Evolutionary conservation across 768 basidiomycete species (phyloP).

Genomic region (Amylocystis lapponica): DNA sequence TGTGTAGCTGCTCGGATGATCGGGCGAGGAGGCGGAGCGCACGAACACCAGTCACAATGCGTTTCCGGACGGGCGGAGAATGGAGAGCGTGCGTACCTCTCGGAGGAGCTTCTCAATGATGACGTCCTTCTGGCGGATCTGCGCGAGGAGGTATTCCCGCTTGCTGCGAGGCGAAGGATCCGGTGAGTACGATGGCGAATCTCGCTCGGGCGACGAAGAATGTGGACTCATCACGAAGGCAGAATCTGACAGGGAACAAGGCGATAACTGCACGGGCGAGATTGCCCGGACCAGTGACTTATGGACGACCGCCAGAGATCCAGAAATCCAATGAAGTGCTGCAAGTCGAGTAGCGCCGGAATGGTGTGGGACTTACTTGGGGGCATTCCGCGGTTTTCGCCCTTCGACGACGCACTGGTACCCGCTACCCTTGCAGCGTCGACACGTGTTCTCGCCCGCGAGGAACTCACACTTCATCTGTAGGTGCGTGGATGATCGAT

Average conservation of each 20-base stretch:
- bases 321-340: constrained; percentile 2
- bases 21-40: neutral
- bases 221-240: constrained; percentile 2
- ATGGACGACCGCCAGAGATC: constrained; percentile 5
- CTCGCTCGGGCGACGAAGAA: constrained; percentile 2
- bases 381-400: constrained; percentile 68
- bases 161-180: constrained; percentile 48
- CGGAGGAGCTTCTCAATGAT: constrained; percentile 83
- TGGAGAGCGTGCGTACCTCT: constrained; percentile 40
- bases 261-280: too few relatives aligned
- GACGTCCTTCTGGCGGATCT: constrained; percentile 82
- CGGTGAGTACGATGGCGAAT: constrained; percentile 11
- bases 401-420: constrained; percentile 83
- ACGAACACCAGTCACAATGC: neutral
- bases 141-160: constrained; percentile 79
- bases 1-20: constrained; percentile 50
- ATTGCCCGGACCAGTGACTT: too few relatives aligned
- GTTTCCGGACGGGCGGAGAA: neutral
- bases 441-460: constrained; percentile 66
- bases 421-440: constrained; percentile 64
- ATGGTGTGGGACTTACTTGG: constrained; percentile 60
- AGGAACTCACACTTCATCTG: constrained; percentile 90
- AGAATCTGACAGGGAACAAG: too few relatives aligned
- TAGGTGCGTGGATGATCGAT: neutral
- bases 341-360: neutral